A percentile compares a stretch with the other conserved stretches of the same genome.
phyloP scores from a whole-genome alignment of 1,284 basidiomycete genomes.

The Gymnopus androsaceus region DNA sequence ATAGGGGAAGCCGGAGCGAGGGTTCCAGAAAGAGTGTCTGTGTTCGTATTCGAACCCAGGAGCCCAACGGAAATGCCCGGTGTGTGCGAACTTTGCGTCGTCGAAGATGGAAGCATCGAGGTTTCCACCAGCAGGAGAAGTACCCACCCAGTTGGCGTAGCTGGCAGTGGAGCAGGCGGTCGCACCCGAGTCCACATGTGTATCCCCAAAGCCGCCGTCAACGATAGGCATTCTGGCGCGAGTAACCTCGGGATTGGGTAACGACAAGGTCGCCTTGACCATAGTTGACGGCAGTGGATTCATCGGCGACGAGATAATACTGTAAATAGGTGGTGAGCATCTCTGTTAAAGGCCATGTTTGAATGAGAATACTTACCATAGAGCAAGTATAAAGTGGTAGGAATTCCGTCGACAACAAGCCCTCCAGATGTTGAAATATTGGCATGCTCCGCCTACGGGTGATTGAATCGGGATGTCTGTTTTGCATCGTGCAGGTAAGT shows the following conservation, averaged over 20 bases:
- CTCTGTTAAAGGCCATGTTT: too few species aligned
- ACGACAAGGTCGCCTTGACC: slow-evolving; percentile 20
- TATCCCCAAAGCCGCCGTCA: slow-evolving; percentile 36
- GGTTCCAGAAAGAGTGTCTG: slow-evolving; percentile 32
- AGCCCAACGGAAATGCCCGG: slow-evolving; percentile 31
- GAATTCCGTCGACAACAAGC: slow-evolving; percentile 18
- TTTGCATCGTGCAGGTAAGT: too few species aligned
- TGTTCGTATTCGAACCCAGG: slow-evolving; percentile 33
- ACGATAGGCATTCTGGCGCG: slow-evolving; percentile 32
- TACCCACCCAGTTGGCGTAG: slow-evolving; percentile 33
- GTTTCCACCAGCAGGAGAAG: slow-evolving; percentile 28
- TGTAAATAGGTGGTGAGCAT: slow-evolving; percentile 1
- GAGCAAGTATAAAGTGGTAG: slow-evolving; percentile 27
- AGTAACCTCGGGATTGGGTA: slow-evolving; percentile 31
- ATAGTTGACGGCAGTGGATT: slow-evolving; percentile 18
- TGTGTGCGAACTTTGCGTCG: slow-evolving; percentile 33
- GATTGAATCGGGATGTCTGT: too few species aligned
- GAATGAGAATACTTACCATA: slow-evolving; percentile 19
- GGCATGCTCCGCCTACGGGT: too few species aligned
- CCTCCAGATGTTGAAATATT: too few species aligned
- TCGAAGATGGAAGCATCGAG: slow-evolving; percentile 37
- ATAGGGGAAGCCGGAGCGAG: slow-evolving; percentile 29
- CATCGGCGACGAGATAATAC: slow-evolving; percentile 21
- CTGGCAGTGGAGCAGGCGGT: slow-evolving; percentile 33
- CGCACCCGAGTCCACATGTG: slow-evolving; percentile 17